These are phyloP conservation scores for Magnaporthiopsis rhizophila DNA, from an alignment of 2,329 filamentous ascomycete species.

Conservation along the genomic window DNA sequence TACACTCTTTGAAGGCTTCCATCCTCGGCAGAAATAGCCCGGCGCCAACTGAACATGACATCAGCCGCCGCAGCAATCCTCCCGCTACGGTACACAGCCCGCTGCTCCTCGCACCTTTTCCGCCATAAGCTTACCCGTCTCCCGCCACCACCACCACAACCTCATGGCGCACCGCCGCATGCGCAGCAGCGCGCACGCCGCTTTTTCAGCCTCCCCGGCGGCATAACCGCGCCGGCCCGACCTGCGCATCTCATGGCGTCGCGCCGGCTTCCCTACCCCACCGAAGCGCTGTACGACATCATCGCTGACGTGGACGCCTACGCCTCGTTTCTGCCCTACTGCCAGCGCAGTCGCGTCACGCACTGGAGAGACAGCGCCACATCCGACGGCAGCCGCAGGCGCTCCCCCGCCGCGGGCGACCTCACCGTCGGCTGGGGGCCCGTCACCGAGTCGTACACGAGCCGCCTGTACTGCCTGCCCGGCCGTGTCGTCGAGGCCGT, in stretches of 20 bases:
- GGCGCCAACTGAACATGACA: background rate
- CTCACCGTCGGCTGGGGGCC: slow-evolving; percentile 80
- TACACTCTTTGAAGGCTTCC: background rate
- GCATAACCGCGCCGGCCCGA: slow-evolving; percentile 7
- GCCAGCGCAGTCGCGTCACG: slow-evolving; percentile 68
- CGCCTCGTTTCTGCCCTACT: slow-evolving; percentile 84
- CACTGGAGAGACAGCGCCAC: slow-evolving; percentile 45
- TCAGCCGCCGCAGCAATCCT: background rate
- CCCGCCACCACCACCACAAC: background rate
- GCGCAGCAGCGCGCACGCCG: slow-evolving; percentile 13
- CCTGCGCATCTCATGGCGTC: slow-evolving; percentile 62
- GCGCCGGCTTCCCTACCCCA: slow-evolving; percentile 69
- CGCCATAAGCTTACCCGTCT: background rate
- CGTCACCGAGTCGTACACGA: slow-evolving; percentile 77
- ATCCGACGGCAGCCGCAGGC: slow-evolving; percentile 21
- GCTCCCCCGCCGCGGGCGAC: slow-evolving; percentile 67
- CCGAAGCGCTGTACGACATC: slow-evolving; percentile 65
- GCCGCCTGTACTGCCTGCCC: slow-evolving; percentile 69
- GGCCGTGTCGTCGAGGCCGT: slow-evolving; percentile 66
- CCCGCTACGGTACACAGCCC: background rate
- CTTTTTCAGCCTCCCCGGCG: slow-evolving; percentile 22
- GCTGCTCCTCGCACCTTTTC: background rate
- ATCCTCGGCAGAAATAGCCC: no score
- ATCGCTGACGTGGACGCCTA: slow-evolving; percentile 88
- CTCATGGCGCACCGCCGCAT: background rate